Percentiles rank a stretch among this genome's conserved stretches.
Conservation (phyloP, 306 rosid genomes). For the Prinsepia uniflora region DNA sequence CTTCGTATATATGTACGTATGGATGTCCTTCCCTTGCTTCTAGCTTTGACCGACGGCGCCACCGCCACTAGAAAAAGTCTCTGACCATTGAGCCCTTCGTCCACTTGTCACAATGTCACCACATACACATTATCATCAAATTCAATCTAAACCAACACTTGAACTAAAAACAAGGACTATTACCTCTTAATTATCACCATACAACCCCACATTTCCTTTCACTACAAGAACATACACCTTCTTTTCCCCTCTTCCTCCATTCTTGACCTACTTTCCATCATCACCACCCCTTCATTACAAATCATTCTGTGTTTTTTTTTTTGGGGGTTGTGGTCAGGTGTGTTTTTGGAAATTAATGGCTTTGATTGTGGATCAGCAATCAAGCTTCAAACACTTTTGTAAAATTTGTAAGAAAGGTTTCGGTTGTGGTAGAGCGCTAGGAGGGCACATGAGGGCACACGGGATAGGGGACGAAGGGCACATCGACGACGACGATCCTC, state of each 20-base stretch:
- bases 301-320: not conserved
- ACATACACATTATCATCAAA: constrained; percentile 45
- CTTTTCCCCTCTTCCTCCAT: constrained; percentile 1
- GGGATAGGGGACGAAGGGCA: constrained; percentile 69
- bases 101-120: constrained; percentile 66
- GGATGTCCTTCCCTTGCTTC: constrained; percentile 34
- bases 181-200: constrained; percentile 38
- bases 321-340: not conserved
- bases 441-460: constrained; percentile 98
- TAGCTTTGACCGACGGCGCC: constrained; percentile 52
- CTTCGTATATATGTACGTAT: not conserved
- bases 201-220: constrained; percentile 45
- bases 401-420: constrained; percentile 92
- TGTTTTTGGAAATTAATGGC: constrained; percentile 44
- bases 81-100: constrained; percentile 32
- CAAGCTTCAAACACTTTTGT: constrained; percentile 79
- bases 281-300: not conserved
- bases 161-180: constrained; percentile 79
- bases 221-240: constrained; percentile 45
- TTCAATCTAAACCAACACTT: constrained; percentile 42
- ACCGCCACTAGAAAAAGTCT: constrained; percentile 68
- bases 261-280: constrained; percentile 16
- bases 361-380: constrained; percentile 51
- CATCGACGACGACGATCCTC: constrained; percentile 62
- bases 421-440: constrained; percentile 86